Percentiles rank a stretch among this genome's conserved stretches.
Conservation (phyloP, 2,329 filamentous ascomycete genomes). For the Fusarium sp. region DNA sequence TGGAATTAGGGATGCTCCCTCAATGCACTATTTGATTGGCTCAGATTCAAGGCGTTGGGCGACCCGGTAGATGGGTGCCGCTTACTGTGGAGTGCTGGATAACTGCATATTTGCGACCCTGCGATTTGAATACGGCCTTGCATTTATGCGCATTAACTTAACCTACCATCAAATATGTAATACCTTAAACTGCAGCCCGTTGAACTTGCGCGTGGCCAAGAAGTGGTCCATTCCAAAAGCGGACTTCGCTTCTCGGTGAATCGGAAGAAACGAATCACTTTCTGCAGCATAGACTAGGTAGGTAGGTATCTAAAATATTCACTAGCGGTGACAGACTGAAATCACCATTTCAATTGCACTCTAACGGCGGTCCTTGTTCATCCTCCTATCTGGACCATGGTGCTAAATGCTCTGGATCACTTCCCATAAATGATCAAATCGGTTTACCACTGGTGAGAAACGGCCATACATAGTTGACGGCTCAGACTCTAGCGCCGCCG, state of each 20-base stretch:
- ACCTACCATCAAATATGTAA: neutral
- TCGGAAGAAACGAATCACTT: neutral
- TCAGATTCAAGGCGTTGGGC: neutral
- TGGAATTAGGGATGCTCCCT: slow-evolving; percentile 16
- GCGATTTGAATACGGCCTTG: neutral
- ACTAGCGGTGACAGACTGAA: neutral
- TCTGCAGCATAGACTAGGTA: neutral
- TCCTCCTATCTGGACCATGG: neutral
- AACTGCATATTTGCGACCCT: slow-evolving; percentile 11
- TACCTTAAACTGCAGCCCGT: neutral
- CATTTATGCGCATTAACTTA: neutral
- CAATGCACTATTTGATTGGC: slow-evolving; percentile 25
- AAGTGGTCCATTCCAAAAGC: neutral
- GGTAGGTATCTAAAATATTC: neutral
- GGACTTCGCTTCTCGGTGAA: neutral
- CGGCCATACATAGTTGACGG: neutral
- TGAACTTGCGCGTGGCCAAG: neutral
- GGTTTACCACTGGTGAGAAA: neutral
- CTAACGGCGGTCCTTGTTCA: neutral
- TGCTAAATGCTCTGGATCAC: slow-evolving; percentile 3
- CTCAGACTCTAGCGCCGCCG: slow-evolving; percentile 5
- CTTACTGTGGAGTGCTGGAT: neutral
- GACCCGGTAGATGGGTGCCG: slow-evolving; percentile 22
- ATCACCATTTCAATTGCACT: neutral
- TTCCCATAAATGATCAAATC: neutral